Base-by-base conservation (phyloP, 2,329 filamentous ascomycete species). In the Dichotomopilus funicola region DNA sequence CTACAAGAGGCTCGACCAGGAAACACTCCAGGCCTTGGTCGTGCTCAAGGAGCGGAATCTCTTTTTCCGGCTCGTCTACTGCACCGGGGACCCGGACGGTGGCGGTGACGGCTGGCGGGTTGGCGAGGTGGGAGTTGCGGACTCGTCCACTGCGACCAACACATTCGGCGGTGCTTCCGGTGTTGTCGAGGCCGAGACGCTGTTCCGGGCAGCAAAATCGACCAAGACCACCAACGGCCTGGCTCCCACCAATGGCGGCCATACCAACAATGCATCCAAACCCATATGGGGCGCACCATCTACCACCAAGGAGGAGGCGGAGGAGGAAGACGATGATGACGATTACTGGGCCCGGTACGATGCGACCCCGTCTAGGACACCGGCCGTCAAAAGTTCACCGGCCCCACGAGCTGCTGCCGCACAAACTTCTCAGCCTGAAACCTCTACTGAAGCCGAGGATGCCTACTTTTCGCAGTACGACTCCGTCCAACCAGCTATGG, bases 341-440 rank as follows among this genome's bases (percentile, higher is more conserved):
- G 85, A 85, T 63, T 92, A 92, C 69, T 92, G 88, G 88, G 86
- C 82, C 36, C 80, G 83, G 58, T 91, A 92, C 68, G 87, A 89
- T 67, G 80, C 81, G 33, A 89, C 86, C 4, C 86, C 87, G 1
- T 78, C 79, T 1, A 76, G 78, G 45, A 88, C 85, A 8, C 85
- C 85, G 1, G 82, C 78, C 6, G 71, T 75, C 27, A 82, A 85
- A 64, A 76, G 74, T 31, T 86, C 85, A 4, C 85, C 86, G 3
- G 84, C 80, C 10, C 85, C 86, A 11, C 65, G 64, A 61, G 62
- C 68, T 62, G 58, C 67, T 61, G 51, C 67, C 61, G 49, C 43
- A 1, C 56, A 70, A 62, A 56, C 59, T 37, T 64, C 53, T 64
- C 66, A 51, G 67, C 45, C 64, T 49, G 63, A 63, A 63, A 53